These are phyloP conservation scores for Lanzia echinophila DNA, from an alignment of 2,329 filamentous ascomycete species.

Conservation along the genomic window DNA sequence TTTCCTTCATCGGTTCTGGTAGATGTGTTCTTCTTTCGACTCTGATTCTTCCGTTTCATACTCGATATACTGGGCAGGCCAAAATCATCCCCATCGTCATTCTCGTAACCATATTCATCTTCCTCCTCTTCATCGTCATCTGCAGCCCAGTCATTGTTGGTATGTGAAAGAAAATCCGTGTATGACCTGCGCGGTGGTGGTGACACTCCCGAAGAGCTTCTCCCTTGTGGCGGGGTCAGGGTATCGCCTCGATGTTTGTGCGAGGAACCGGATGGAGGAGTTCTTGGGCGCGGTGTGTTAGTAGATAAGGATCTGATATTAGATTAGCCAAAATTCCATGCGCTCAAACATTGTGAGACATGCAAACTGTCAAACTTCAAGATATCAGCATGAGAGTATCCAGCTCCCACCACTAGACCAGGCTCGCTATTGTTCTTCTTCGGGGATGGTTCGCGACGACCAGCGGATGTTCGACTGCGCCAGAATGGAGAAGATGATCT, in stretches of 20 bases:
- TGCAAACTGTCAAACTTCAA: conserved; percentile 81
- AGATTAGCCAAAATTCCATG: conserved; percentile 40
- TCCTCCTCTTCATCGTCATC: conserved; percentile 62
- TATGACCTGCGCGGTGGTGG: conserved; percentile 68
- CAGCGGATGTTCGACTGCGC: conserved; percentile 53
- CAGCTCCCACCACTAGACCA: conserved; percentile 76
- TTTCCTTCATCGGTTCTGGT: conserved; percentile 14
- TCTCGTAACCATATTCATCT: conserved; percentile 70
- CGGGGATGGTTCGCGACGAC: conserved; percentile 45
- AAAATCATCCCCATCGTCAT: conserved; percentile 91
- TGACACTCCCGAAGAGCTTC: conserved; percentile 44
- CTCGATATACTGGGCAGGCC: conserved; percentile 87
- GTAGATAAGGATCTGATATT: conserved; percentile 20
- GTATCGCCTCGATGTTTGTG: conserved; percentile 49
- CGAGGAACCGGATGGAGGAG: conserved; percentile 60
- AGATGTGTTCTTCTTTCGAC: conserved; percentile 32
- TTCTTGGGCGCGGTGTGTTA: conserved; percentile 54
- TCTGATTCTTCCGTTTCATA: conserved; percentile 65
- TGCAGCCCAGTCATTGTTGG: conserved; percentile 74
- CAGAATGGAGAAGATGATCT: conserved; percentile 89
- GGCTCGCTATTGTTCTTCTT: conserved; percentile 50
- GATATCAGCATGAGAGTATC: conserved; percentile 94
- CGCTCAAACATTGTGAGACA: conserved; percentile 25
- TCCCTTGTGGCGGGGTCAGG: conserved; percentile 50
- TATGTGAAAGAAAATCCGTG: conserved; percentile 72